A percentile compares a stretch with the other conserved stretches of the same genome.
Evolutionary conservation across 176 grass and related monocot genomes (phyloP).

Genomic region (Oryza glumipatula): DNA sequence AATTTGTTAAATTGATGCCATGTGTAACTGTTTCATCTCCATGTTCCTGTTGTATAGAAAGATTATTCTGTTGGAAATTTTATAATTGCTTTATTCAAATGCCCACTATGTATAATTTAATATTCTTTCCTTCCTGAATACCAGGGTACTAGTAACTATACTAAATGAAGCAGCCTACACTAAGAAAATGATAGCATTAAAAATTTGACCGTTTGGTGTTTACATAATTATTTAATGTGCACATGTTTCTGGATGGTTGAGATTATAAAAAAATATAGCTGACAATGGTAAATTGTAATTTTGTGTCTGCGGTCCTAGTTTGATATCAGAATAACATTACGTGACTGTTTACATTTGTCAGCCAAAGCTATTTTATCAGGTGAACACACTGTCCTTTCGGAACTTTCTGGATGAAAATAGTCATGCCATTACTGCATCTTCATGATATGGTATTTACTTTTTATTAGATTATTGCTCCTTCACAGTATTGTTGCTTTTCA

Average conservation of each 20-base stretch:
- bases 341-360: not conserved
- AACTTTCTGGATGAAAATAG: not conserved
- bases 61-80: not conserved
- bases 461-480: not conserved
- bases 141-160: not conserved
- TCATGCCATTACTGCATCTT: not conserved
- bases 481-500: conserved; percentile 41
- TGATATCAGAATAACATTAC: not conserved
- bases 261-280: not conserved
- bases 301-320: not conserved
- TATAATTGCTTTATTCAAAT: not conserved
- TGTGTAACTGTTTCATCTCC: not conserved
- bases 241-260: not conserved
- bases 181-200: not conserved
- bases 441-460: not conserved
- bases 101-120: not conserved
- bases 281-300: not conserved
- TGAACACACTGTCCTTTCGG: not conserved
- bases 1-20: not conserved
- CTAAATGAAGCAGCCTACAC: not conserved
- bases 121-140: not conserved
- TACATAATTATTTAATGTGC: not conserved
- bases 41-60: not conserved
- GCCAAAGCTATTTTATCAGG: not conserved
- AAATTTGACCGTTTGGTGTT: not conserved